These are phyloP conservation scores for Hordeum pubiflorum DNA, from an alignment of 202 grass and related monocot species.

Conservation along the genomic window DNA sequence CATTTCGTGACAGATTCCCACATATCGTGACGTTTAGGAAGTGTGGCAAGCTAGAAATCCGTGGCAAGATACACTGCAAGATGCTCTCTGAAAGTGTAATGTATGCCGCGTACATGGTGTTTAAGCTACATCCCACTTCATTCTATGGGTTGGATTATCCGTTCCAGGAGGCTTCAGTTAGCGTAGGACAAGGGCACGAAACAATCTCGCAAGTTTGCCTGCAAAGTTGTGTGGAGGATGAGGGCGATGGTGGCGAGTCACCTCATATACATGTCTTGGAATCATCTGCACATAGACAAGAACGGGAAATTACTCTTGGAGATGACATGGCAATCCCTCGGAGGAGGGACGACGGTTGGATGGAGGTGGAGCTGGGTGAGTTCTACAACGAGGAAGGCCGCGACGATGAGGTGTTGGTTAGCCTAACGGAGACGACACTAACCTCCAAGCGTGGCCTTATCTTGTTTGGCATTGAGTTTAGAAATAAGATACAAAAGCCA, in stretches of 20 bases:
- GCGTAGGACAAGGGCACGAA: too few species aligned
- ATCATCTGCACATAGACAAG: too few species aligned
- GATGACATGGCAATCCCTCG: not conserved
- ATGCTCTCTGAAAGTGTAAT: too few species aligned
- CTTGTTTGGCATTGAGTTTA: slow-evolving; percentile 38
- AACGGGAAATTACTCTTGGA: too few species aligned
- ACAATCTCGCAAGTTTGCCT: not conserved
- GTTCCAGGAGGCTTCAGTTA: too few species aligned
- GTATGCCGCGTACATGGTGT: too few species aligned
- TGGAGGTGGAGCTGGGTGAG: not conserved
- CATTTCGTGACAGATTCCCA: too few species aligned
- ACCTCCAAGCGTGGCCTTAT: slow-evolving; percentile 22
- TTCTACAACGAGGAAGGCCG: not conserved
- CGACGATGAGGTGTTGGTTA: not conserved
- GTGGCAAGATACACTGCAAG: too few species aligned
- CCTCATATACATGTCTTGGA: not conserved
- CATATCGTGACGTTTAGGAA: too few species aligned
- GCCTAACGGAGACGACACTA: slow-evolving; percentile 3
- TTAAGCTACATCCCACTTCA: too few species aligned
- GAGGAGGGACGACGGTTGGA: slow-evolving; percentile 6
- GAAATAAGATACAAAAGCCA: not conserved
- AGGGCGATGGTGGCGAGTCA: not conserved
- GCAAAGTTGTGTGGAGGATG: not conserved
- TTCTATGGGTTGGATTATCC: too few species aligned
- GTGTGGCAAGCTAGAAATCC: too few species aligned